Base-by-base conservation (phyloP, 208 protist genomes). In the Trypanosoma grayi region DNA sequence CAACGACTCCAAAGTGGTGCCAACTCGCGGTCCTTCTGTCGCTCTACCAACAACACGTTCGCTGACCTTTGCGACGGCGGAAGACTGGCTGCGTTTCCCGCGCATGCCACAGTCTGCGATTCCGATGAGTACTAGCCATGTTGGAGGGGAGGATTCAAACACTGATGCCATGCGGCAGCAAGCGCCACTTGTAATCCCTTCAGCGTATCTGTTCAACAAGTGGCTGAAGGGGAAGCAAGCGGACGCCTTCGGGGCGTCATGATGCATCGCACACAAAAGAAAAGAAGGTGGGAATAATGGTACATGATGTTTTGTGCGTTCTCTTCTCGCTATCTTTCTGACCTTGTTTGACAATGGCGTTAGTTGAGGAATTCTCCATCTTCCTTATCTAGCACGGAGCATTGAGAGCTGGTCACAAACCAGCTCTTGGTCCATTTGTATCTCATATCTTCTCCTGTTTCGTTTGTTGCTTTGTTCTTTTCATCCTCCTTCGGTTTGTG, bases 141-240 rank as follows among this genome's bases (percentile, higher is more conserved):
- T 14, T 8, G 25, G 54, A 39, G 51, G 33, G 55, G 41, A 36
- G 54, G 53, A 39, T 60, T 37, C 45, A 30, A 22, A 18, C 24
- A 37, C 41, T 4, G 53, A 56, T 53, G 25, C 41, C 40, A 59
- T 65, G 16, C 53, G 50, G 13, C 60, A 57, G 40, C 57, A 56
- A 18, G 36, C 25, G 10, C 37, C 41, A 50, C 40, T 66, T 25
- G 67, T 63, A 28, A 75, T 75, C 45, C 66, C 76, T 6, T 65
- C 76, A 28, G 60, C 66, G 8, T 78, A 71, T 50, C 41, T 83
- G n/a, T 83, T 66, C 46, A 71, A 78, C 45, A 70, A 67, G 5
- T 83, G 76, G 76, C 37, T 83, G 16, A 67, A 69, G 39, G 59
- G 53, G 30, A 62, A 61, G 30, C 48, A 66, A 44, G 37, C n/a